These are phyloP conservation scores for Salix exigua DNA, from an alignment of 345 rosid genomes.

Conservation along the genomic window DNA sequence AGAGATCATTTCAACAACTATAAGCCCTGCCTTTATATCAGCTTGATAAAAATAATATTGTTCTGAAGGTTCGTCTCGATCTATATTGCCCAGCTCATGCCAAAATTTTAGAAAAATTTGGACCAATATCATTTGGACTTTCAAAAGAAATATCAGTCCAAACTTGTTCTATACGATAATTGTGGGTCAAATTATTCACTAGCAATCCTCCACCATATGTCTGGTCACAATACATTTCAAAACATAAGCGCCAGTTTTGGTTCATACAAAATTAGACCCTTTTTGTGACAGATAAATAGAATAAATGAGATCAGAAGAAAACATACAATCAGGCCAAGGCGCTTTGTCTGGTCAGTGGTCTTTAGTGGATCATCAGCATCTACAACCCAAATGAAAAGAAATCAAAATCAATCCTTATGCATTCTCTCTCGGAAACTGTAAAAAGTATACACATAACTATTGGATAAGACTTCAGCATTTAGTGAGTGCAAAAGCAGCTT, in stretches of 20 bases:
- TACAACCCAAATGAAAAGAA: slow-evolving; percentile 24
- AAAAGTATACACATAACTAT: background rate
- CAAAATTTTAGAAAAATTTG: no score
- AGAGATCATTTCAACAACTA: no score
- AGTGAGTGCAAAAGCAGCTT: background rate
- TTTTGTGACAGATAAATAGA: background rate
- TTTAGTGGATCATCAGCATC: slow-evolving; percentile 93
- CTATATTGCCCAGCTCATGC: no score
- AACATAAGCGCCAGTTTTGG: background rate
- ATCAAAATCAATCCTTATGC: background rate
- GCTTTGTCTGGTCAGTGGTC: slow-evolving; percentile 92
- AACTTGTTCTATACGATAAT: background rate
- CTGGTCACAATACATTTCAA: background rate
- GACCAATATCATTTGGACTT: no score
- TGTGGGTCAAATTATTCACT: background rate
- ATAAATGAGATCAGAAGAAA: background rate
- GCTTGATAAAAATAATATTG: no score
- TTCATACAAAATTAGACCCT: background rate
- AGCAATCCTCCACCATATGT: background rate
- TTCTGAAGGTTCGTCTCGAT: no score
- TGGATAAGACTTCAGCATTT: background rate
- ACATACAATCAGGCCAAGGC: slow-evolving; percentile 83
- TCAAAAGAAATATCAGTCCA: no score
- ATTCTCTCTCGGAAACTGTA: background rate
- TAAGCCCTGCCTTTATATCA: no score